A percentile compares a stretch with the other conserved stretches of the same genome.
Evolutionary conservation across 257 asterid species (phyloP).

Genomic region (Forsythia suspensa): DNA sequence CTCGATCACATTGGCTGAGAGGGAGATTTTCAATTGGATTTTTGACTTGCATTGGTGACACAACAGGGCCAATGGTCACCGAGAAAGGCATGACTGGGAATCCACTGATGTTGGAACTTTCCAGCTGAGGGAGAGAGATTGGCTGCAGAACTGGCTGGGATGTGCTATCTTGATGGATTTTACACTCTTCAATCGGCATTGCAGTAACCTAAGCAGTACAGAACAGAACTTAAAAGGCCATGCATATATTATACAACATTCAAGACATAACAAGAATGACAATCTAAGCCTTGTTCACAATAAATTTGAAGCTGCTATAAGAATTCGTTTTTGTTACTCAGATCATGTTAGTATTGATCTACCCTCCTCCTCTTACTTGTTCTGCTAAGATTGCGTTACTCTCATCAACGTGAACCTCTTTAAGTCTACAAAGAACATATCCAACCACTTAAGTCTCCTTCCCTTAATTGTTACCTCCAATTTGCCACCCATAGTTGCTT

Average conservation of each 20-base stretch:
- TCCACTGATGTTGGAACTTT: slow-evolving; percentile 38
- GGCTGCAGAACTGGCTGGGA: slow-evolving; percentile 25
- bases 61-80: slow-evolving; percentile 34
- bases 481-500: neutral
- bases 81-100: slow-evolving; percentile 54
- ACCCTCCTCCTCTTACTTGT: neutral
- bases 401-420: neutral
- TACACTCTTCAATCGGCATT: slow-evolving; percentile 47
- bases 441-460: neutral
- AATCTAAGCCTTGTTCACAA: neutral
- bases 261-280: neutral
- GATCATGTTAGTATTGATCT: neutral
- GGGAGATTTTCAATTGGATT: slow-evolving; percentile 33
- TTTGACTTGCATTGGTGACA: slow-evolving; percentile 53
- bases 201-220: slow-evolving; percentile 53
- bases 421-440: too few species aligned
- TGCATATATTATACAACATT: neutral
- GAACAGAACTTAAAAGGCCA: neutral
- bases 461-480: neutral
- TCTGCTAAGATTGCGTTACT: neutral
- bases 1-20: slow-evolving; percentile 25
- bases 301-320: neutral
- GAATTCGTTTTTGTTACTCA: neutral
- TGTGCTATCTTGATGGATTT: slow-evolving; percentile 33
- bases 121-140: slow-evolving; percentile 22